phyloP scores from a whole-genome alignment of 2,329 filamentous ascomycete species.

The Talaromyces sp. region DNA sequence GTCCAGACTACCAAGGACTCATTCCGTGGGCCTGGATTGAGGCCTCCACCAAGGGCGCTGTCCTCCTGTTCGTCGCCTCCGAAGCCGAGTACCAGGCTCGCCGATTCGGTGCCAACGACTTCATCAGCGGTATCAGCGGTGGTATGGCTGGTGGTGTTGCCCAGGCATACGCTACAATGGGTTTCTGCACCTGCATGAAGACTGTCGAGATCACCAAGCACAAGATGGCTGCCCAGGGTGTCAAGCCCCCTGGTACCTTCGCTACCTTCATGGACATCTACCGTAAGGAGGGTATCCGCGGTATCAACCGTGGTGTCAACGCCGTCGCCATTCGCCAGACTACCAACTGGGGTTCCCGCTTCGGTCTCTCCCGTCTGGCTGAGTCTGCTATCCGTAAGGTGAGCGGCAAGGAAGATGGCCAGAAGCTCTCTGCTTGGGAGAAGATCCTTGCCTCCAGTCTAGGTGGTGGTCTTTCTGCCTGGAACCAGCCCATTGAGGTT shows the following conservation, averaged over 20 bases:
- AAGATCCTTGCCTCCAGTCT: constrained; percentile 86
- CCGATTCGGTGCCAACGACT: constrained; percentile 78
- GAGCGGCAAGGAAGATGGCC: constrained; percentile 76
- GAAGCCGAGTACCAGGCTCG: constrained; percentile 97
- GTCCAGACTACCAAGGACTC: constrained; percentile 93
- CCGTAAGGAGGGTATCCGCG: constrained; percentile 85
- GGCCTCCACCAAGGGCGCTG: constrained; percentile 98
- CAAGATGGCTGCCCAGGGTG: constrained; percentile 83
- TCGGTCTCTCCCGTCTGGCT: constrained; percentile 88
- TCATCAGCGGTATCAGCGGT: constrained; percentile 83
- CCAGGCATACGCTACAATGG: constrained; percentile 99
- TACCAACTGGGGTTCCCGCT: constrained; percentile 98
- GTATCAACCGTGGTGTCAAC: constrained; percentile 99
- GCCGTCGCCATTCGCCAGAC: constrained; percentile 98
- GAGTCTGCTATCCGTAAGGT: constrained; percentile 81
- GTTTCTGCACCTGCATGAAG: constrained; percentile 99
- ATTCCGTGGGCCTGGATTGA: constrained; percentile 99
- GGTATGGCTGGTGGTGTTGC: constrained; percentile 94
- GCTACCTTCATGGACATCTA: constrained; percentile 97
- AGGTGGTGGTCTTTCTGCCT: constrained; percentile 92
- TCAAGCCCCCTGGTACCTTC: constrained; percentile 87
- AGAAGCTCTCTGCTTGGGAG: constrained; percentile 78
- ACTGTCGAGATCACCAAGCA: constrained; percentile 99
- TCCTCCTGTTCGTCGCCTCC: constrained; percentile 97
- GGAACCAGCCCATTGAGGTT: constrained; percentile 99